phyloP scores from a whole-genome alignment of 345 rosid species.

The Citrus maxima region DNA sequence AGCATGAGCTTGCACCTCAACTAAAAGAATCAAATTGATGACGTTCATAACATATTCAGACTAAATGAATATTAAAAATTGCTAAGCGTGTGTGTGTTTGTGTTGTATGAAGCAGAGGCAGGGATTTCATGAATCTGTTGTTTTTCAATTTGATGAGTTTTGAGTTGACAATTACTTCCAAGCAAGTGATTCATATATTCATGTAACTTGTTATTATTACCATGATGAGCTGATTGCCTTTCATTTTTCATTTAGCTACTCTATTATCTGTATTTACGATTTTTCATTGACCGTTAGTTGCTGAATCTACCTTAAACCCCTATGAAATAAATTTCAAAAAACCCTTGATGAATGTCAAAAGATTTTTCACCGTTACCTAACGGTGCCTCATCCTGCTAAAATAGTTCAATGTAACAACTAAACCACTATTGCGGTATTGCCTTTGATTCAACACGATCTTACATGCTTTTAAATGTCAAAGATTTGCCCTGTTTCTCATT shows the following conservation, averaged over 20 bases:
- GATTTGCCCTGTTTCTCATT: neutral
- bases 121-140: neutral
- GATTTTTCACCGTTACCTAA: neutral
- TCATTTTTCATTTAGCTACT: neutral
- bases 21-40: neutral
- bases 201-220: neutral
- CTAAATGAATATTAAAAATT: too few relatives aligned
- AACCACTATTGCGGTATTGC: neutral
- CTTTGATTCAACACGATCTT: neutral
- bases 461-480: constrained; percentile 3
- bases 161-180: neutral
- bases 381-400: neutral
- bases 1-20: neutral
- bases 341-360: neutral
- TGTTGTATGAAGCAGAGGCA: neutral
- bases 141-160: neutral
- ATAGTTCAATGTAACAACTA: neutral
- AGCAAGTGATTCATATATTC: neutral
- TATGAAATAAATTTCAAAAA: neutral
- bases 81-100: too few relatives aligned
- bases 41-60: neutral
- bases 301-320: neutral
- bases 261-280: neutral
- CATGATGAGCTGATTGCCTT: neutral
- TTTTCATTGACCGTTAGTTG: neutral